A percentile compares a stretch with the other conserved stretches of the same genome.
Evolutionary conservation across 257 asterid species (phyloP).

Genomic region (Solanum lignicaule): DNA sequence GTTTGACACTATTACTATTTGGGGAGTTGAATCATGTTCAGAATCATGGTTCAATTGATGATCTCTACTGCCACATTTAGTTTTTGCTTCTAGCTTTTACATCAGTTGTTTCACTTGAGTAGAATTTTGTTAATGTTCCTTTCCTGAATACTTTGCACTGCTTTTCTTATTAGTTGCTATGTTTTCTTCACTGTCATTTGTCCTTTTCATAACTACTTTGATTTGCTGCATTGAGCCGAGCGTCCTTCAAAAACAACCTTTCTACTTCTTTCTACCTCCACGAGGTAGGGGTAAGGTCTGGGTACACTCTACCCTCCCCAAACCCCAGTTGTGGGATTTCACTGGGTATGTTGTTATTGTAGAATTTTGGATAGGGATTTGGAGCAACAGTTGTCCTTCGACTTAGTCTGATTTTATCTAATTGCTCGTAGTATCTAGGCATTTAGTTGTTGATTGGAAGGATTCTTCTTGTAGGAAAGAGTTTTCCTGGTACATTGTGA

Average conservation of each 20-base stretch:
- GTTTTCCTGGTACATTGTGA: neutral
- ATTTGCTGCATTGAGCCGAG: neutral
- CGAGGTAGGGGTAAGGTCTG: neutral
- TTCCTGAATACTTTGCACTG: neutral
- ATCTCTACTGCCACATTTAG: neutral
- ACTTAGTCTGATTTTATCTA: neutral
- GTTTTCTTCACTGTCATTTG: neutral
- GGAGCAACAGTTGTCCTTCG: neutral
- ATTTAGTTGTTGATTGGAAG: neutral
- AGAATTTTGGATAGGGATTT: neutral
- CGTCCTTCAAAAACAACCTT: neutral
- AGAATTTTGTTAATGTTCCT: neutral
- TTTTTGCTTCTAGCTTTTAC: neutral
- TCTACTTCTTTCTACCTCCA: neutral
- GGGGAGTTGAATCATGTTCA: neutral
- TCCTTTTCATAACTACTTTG: neutral
- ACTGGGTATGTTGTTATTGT: neutral
- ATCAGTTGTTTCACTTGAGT: neutral
- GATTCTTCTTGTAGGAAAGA: neutral
- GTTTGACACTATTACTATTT: neutral
- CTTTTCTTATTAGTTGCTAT: neutral
- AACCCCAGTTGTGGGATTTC: neutral
- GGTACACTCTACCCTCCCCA: neutral
- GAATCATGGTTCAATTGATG: neutral
- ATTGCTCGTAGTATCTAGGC: neutral